phyloP scores from a whole-genome alignment of 2,329 filamentous ascomycete species.

The Erysiphe pulchra region DNA sequence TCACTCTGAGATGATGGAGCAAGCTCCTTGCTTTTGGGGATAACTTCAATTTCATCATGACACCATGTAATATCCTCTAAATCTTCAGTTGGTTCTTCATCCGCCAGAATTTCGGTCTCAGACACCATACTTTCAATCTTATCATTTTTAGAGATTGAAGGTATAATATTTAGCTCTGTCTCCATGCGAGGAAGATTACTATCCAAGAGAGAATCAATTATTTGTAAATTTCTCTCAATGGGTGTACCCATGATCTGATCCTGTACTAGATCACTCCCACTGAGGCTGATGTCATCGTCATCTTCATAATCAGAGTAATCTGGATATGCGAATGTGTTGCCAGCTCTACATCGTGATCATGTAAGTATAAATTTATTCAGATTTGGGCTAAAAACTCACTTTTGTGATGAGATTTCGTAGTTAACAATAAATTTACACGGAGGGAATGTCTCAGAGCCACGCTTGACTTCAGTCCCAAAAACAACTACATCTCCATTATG shows the following conservation, averaged over 20 bases:
- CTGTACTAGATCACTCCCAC: slow-evolving; percentile 8
- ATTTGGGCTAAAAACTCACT: slow-evolving; percentile 5
- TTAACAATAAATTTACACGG: slow-evolving; percentile 11
- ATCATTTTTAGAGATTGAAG: no score
- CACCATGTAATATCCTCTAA: no score
- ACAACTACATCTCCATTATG: slow-evolving; percentile 16
- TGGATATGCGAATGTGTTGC: slow-evolving; percentile 8
- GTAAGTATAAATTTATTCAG: neutral
- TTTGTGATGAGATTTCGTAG: slow-evolving; percentile 7
- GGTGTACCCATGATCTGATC: neutral
- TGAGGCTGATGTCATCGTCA: slow-evolving; percentile 10
- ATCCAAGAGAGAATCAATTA: no score
- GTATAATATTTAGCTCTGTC: no score
- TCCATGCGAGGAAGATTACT: no score
- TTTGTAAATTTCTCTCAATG: no score
- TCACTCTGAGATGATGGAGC: no score
- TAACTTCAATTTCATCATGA: no score
- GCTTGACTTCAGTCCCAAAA: slow-evolving; percentile 23
- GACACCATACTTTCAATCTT: no score
- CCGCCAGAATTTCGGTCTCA: no score
- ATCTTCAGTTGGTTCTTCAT: no score
- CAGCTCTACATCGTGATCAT: slow-evolving; percentile 1
- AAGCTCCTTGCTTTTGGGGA: no score
- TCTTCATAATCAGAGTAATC: slow-evolving; percentile 8
- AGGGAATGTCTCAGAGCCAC: slow-evolving; percentile 18